Evolutionary conservation across 192 early-diverging fungal species (phyloP).

Genomic region (Coemansia sp.): DNA sequence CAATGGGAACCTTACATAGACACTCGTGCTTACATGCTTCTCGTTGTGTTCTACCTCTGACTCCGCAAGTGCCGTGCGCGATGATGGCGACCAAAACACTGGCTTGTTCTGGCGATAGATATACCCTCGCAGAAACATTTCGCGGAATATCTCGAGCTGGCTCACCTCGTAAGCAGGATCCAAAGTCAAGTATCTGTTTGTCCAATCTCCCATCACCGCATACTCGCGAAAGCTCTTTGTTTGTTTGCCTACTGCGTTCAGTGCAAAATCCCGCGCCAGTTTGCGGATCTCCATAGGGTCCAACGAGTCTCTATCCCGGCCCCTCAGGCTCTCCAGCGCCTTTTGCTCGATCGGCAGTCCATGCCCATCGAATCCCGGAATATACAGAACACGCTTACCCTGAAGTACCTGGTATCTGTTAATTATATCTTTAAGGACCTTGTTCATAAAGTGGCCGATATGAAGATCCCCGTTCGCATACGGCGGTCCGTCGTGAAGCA

Average conservation of each 20-base stretch:
- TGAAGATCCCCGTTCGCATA: slow-evolving; percentile 79
- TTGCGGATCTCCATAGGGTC: slow-evolving; percentile 41
- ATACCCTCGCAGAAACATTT: slow-evolving; percentile 70
- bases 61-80: slow-evolving; percentile 77
- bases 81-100: slow-evolving; percentile 84
- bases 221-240: slow-evolving; percentile 61
- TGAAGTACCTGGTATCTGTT: slow-evolving; percentile 71
- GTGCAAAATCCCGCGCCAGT: slow-evolving; percentile 61
- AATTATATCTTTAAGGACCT: slow-evolving; percentile 78
- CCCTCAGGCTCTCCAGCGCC: slow-evolving; percentile 63
- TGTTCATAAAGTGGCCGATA: slow-evolving; percentile 78
- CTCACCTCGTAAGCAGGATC: slow-evolving; percentile 72
- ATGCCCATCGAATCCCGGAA: slow-evolving; percentile 81
- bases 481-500: slow-evolving; percentile 80
- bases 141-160: slow-evolving; percentile 69
- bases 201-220: slow-evolving; percentile 78
- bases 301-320: slow-evolving; percentile 29
- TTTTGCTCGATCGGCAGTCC: slow-evolving; percentile 82
- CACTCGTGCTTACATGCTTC: slow-evolving; percentile 67
- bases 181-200: slow-evolving; percentile 67
- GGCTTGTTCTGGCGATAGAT: slow-evolving; percentile 79
- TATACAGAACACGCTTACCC: slow-evolving; percentile 70
- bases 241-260: slow-evolving; percentile 61
- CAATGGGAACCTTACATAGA: slow-evolving; percentile 68
- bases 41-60: slow-evolving; percentile 79